Evolutionary conservation across 371 early-diverging fungal genomes (phyloP), one percentile per base, ranked within the genome.

Genomic region (Mortierella sp.): DNA sequence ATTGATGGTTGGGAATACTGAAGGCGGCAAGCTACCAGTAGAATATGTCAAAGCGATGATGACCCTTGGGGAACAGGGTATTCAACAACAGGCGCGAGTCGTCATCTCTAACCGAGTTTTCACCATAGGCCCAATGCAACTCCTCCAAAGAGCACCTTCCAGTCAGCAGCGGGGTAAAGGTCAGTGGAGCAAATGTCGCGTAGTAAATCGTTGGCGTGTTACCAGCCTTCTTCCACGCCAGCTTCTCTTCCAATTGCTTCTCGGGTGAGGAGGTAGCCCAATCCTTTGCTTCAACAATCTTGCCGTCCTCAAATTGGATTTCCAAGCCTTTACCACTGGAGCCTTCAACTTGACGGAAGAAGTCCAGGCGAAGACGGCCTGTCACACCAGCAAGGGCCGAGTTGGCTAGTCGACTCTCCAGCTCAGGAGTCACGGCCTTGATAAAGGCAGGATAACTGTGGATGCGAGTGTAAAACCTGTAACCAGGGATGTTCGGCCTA

Each of bases 311-410:
- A 17, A 74, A 52, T 0, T 57, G 24, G 5, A 77, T 12, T 45
- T 77, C 77, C 34, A 69, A 34, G 0, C 77, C 77, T 13, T 61
- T 63, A 24, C 46, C 63, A 21, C 27, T 51, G 29, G 43, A 57
- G 0, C 77, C 77, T 14, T 69, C 77, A n/a, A 65, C 66, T 28
- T 60, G 40, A 22, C 66, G 51, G 56, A 41, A 77, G 27, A 69
- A 77, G 34, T 77, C 52, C 0, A 65, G 25, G 5, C 43, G 77
- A 34, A 65, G 29, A 19, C 34, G 39, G 6, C 59, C 66, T 3
- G 62, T 41, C n/a, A 54, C 21, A 0, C 66, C 66, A 10, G 56
- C 50, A 3, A 60, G 39, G 24, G 58, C 48, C 0, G 61, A 57
- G n/a, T 60, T 48, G 19, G 60, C 51, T 7, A 74, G 60, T 12